Evolutionary conservation across 768 basidiomycete species (phyloP), one percentile per base, ranked within the genome.

Genomic region (Leucosporidium scottii): DNA sequence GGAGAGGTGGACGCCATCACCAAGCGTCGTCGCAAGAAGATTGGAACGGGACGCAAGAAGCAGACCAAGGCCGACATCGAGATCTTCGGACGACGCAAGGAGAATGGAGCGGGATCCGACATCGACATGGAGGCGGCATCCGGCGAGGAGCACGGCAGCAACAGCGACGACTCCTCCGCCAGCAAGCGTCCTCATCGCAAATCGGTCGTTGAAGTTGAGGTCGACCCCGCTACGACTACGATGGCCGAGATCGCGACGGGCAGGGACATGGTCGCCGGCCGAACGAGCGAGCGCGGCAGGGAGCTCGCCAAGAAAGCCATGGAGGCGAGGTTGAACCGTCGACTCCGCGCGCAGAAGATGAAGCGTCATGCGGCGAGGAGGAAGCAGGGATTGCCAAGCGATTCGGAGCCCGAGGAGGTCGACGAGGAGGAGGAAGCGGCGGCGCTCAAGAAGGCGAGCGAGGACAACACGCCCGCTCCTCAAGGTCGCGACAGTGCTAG

Each of bases 221-320:
- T 72, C 44, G 65, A 72, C 36, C 62, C 67, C 0, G n/a, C 36
- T 12, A 51, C 51, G 51, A 72, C 71, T 20, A 64, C 62, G 17
- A 72, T 72, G 71, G 66, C 62, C 18, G 59, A 57, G 15, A 65
- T 72, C 23, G 67, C 71, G 7, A 61, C 48, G 28, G 49, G 48
- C 18, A 27, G 60, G 20, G 62, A 60, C 10, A 25, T 54, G 21
- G 20, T 54, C n/a, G 62, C 55, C 1, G 39, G 36, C 20, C 27
- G 68, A 49, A 7, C 53, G 4, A 34, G 66, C 50, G 62, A 59
- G 10, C 67, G 71, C 1, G 65, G 65, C 2, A 31, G n/a, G 21
- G 65, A 66, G 54, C 59, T 63, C 2, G 64, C 62, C 30, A 50
- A 36, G 27, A 44, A 54, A 21, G 44, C 39, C 13, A 28, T 44